Percentiles rank a stretch among this genome's conserved stretches.
phyloP scores from a whole-genome alignment of 345 rosid genomes.

The Citrus inodora region DNA sequence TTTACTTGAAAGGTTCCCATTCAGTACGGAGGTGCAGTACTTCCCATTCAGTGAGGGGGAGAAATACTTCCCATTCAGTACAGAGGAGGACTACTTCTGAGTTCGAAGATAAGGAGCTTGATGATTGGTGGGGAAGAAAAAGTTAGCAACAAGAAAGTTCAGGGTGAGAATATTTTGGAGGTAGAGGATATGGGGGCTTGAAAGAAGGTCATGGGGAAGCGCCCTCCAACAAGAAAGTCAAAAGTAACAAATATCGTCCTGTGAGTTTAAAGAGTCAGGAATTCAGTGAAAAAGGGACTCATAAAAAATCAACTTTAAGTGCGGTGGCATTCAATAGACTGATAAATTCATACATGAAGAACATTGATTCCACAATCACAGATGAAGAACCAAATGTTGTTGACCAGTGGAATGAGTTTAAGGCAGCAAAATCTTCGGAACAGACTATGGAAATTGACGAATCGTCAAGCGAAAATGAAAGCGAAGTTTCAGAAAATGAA shows the following conservation, averaged over 20 bases:
- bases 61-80: conserved; percentile 6
- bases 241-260: conserved; percentile 17
- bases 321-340: conserved; percentile 73
- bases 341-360: conserved; percentile 71
- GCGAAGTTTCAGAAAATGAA: conserved; percentile 64
- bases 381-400: conserved; percentile 50
- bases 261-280: conserved; percentile 17
- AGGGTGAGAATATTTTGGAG: conserved; percentile 16
- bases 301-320: conserved; percentile 50
- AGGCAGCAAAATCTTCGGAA: conserved; percentile 27
- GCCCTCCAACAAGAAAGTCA: conserved; percentile 24
- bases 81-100: conserved; percentile 27
- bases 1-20: conserved; percentile 22
- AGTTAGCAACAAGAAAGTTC: conserved; percentile 21
- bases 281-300: conserved; percentile 28
- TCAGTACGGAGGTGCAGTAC: not conserved
- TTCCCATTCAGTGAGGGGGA: conserved; percentile 4
- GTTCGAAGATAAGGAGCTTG: conserved; percentile 44
- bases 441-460: conserved; percentile 29
- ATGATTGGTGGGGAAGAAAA: conserved; percentile 41
- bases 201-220: conserved; percentile 38
- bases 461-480: conserved; percentile 43
- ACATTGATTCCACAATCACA: conserved; percentile 52
- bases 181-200: conserved; percentile 49
- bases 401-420: conserved; percentile 72